Evolutionary conservation across 2,329 filamentous ascomycete genomes (phyloP), one percentile per base, ranked within the genome.

Genomic region (Curvularia verruculosa): DNA sequence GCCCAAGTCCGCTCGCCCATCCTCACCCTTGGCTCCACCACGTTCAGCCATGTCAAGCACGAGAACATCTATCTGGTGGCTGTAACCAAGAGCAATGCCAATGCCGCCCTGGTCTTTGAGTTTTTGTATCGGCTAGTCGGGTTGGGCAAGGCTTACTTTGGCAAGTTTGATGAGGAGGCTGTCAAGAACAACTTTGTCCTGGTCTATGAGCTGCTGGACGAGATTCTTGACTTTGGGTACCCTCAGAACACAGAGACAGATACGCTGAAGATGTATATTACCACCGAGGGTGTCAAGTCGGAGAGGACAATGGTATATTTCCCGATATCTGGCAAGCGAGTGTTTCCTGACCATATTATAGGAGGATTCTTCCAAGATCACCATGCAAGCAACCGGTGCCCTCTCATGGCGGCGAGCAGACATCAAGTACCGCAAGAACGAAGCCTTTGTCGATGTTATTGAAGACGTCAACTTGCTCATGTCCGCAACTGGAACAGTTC

Each of bases 121-220:
- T 99, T 99, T 75, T 83, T 99, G 60, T 98, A 98, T 81, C 87
- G 93, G 68, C 82, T 99, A 72, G 91, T 97, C 65, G 86, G 89
- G 73, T 83, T 99, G 64, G 95, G 95, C 40, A 92, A 91, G 80
- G 91, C 92, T 56, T 99, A 99, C 80, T 99, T 99, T 83, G 94
- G 91, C 75, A 98, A 98, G 79, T 96, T 99, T 74, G 95, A 99
- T 74, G 95, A 99, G 83, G 95, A 99, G 81, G 93, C 95, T 55
- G 94, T 99, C 69, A 99, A 99, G 88, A 98, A 97, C 81, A 99
- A 99, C 82, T 99, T 99, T 81, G 95, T 99, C 64, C 83, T 99
- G 66, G 92, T 99, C 37, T 99, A 99, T 79, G 95, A 99, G 83
- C 85, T 99, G 55, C 81, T 99, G 54, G 95, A 99, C 78, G 95